Evolutionary conservation across 2,329 filamentous ascomycete species (phyloP).

Genomic region (Coniochaeta hoffmannii): DNA sequence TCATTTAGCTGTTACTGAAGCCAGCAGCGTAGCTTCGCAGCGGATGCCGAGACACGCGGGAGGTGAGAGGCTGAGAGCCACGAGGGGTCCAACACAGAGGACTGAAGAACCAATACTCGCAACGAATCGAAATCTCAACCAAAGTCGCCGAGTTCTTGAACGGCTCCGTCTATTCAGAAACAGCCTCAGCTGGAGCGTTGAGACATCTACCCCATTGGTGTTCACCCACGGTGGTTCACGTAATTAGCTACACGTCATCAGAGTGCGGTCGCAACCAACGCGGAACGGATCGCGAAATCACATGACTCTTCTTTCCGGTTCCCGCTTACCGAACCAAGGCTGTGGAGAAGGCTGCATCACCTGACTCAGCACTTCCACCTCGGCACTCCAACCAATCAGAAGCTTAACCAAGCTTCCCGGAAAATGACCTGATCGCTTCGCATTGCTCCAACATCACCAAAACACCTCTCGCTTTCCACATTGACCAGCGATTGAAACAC

Average conservation of each 20-base stretch:
- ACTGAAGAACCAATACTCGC: no score
- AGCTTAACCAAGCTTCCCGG: slow-evolving; percentile 9
- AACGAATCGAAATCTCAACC: no score
- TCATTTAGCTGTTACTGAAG: no score
- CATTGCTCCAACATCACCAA: not conserved
- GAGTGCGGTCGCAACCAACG: not conserved
- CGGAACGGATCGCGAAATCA: not conserved
- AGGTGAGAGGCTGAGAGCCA: no score
- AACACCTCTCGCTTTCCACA: not conserved
- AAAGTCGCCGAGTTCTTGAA: no score
- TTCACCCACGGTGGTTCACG: not conserved
- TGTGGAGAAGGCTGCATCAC: not conserved
- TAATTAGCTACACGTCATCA: not conserved
- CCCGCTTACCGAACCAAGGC: not conserved
- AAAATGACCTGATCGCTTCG: slow-evolving; percentile 16
- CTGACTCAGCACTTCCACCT: not conserved
- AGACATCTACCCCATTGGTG: not conserved
- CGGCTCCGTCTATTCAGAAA: no score
- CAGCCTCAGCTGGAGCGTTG: no score
- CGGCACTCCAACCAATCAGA: slow-evolving; percentile 2
- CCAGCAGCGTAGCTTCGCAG: no score
- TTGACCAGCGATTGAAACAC: slow-evolving; percentile 3
- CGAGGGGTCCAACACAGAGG: no score
- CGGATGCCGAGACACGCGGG: no score
- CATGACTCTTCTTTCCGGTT: not conserved